Base-by-base conservation (phyloP, 2,329 filamentous ascomycete species). In the Fusarium torulosum region DNA sequence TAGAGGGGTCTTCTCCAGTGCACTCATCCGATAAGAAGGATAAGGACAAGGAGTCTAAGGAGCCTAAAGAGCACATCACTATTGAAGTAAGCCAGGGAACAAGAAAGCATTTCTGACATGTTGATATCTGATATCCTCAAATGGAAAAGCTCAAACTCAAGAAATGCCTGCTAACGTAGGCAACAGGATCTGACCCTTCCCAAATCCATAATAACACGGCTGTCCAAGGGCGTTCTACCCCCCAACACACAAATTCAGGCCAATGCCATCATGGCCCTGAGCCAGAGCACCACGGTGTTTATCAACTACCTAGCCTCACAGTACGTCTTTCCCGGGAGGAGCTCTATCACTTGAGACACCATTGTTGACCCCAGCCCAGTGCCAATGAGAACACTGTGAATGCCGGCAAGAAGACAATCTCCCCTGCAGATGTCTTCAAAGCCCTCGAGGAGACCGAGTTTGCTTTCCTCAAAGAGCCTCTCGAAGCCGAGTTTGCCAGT, bases 221-320 rank as follows among this genome's bases (percentile, higher is more conserved):
- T 96, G 33, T 91, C 91, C 40, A 95, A 95, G 80, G 90, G 91
- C 40, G 91, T 93, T 7, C 82, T 96, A 7, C 92, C 92, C 1
- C 85, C 91, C 7, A 94, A 94, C 75, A 94, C 92, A 7, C 91
- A 93, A 78, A 92, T 95, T 47, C 91, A 95, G 76, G 92, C 90
- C 74, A 93, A 94, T 80, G 92, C 92, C 41, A 86, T 94, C 54
- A 80, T 93, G 51, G 92, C 92, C 11, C 85, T 96, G 81, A 91
- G 88, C 69, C 94, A 94, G 80, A 91, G 91, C 78, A 90, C 92
- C 9, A 94, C 91, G 2, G 89, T 96, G 1, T 96, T 96, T 74
- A 90, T 96, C 71, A 95, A 88, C 79, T 92, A 94, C 77, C 82
- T 96, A 31, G 90, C 91, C 43, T 86, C 88, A 63, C 86, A 89